These are phyloP conservation scores for Calonectria hawksworthii DNA, from an alignment of 2,329 filamentous ascomycete species.

Conservation along the genomic window DNA sequence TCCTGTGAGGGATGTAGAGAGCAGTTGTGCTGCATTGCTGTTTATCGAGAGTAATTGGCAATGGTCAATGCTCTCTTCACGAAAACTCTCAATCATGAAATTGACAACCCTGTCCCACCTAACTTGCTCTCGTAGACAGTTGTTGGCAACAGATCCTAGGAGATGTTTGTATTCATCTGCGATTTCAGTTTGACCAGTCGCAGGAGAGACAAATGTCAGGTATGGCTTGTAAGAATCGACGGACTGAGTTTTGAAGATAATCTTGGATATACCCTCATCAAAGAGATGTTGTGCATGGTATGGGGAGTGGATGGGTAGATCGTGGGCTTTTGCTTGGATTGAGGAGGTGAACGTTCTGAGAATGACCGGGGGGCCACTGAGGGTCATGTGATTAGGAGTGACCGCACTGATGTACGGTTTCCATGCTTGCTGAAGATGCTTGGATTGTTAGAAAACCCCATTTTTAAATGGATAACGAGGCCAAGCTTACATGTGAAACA, in stretches of 20 bases:
- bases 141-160: slow-evolving; percentile 15
- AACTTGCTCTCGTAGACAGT: slow-evolving; percentile 29
- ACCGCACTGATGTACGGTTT: slow-evolving; percentile 44
- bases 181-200: slow-evolving; percentile 10
- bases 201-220: slow-evolving; percentile 22
- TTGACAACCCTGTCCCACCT: slow-evolving; percentile 30
- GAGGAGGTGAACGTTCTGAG: slow-evolving; percentile 33
- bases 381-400: slow-evolving; percentile 36
- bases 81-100: background rate
- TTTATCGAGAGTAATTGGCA: slow-evolving; percentile 28
- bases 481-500: slow-evolving; percentile 18
- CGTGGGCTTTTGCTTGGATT: slow-evolving; percentile 29
- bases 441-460: background rate
- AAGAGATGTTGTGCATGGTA: slow-evolving; percentile 45
- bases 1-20: slow-evolving; percentile 22
- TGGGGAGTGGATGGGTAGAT: slow-evolving; percentile 40
- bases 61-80: background rate
- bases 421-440: slow-evolving; percentile 28
- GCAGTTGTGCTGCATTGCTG: slow-evolving; percentile 35
- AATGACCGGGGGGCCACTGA: slow-evolving; percentile 42
- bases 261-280: background rate
- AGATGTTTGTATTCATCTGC: slow-evolving; percentile 13
- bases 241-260: background rate
- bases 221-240: background rate
- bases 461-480: too few species aligned